phyloP scores from a whole-genome alignment of 2,329 filamentous ascomycete species.

The Iodosphaeria phyllophila region DNA sequence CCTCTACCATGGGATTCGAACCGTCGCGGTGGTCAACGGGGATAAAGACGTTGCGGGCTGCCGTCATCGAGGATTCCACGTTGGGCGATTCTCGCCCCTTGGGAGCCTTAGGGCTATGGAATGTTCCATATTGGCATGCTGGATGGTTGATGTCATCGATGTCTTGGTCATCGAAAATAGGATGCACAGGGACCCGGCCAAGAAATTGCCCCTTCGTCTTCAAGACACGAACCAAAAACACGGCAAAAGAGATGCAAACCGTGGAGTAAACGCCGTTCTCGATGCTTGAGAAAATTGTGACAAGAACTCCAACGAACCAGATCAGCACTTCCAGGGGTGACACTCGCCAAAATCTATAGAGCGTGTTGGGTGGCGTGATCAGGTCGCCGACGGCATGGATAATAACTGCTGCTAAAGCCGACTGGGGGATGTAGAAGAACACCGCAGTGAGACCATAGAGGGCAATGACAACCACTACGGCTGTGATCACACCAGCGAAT shows the following conservation, averaged over 20 bases:
- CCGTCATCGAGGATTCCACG: no score
- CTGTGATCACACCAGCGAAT: conserved; percentile 77
- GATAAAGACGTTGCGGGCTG: conserved; percentile 75
- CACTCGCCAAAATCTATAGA: conserved; percentile 91
- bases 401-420: conserved; percentile 70
- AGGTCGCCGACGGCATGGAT: conserved; percentile 91
- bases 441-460: conserved; percentile 76
- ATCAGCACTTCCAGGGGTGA: conserved; percentile 80
- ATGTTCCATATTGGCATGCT: conserved; percentile 36
- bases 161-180: conserved; percentile 59
- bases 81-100: conserved; percentile 13
- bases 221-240: conserved; percentile 70
- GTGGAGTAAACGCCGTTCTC: conserved; percentile 88
- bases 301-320: conserved; percentile 82
- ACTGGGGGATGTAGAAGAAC: conserved; percentile 84
- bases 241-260: conserved; percentile 53
- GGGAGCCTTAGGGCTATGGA: conserved; percentile 20
- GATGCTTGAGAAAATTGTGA: conserved; percentile 75
- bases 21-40: conserved; percentile 79
- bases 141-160: conserved; percentile 38
- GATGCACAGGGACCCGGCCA: conserved; percentile 67
- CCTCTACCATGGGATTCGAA: conserved; percentile 64
- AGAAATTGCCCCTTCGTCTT: conserved; percentile 72
- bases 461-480: conserved; percentile 66
- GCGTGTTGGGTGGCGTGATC: conserved; percentile 74